Evolutionary conservation across 805 yeast species (phyloP).

Genomic region (Candida oleophila): DNA sequence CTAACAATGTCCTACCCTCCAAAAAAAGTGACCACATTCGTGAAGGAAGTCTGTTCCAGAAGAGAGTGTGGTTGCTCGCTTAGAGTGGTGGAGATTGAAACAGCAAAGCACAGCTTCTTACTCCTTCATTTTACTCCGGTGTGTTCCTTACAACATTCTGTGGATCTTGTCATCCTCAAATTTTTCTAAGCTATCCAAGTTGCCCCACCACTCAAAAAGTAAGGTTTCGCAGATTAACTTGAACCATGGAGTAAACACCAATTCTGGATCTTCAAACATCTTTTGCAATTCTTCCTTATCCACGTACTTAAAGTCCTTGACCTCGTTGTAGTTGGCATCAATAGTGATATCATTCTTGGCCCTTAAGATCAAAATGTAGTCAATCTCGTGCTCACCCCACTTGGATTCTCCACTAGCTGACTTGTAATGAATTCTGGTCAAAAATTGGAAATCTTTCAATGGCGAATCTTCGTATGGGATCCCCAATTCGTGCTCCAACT

Average conservation of each 20-base stretch:
- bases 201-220: slow-evolving; percentile 92
- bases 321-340: slow-evolving; percentile 72
- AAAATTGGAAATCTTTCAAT: slow-evolving; percentile 66
- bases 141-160: slow-evolving; percentile 42
- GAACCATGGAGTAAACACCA: slow-evolving; percentile 96
- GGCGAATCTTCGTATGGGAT: slow-evolving; percentile 63
- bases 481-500: slow-evolving; percentile 91
- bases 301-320: slow-evolving; percentile 77
- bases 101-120: too few relatives aligned
- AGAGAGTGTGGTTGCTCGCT: too few relatives aligned
- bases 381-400: slow-evolving; percentile 99
- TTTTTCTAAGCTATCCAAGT: slow-evolving; percentile 55
- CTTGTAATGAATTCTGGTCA: slow-evolving; percentile 93
- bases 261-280: slow-evolving; percentile 70
- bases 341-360: slow-evolving; percentile 51
- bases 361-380: slow-evolving; percentile 80
- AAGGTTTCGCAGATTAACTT: slow-evolving; percentile 90
- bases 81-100: too few relatives aligned
- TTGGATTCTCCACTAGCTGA: slow-evolving; percentile 68
- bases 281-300: slow-evolving; percentile 59
- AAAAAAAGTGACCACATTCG: too few relatives aligned
- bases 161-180: slow-evolving; percentile 49
- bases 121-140: too few relatives aligned
- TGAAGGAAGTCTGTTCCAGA: too few relatives aligned
- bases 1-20: too few relatives aligned